Base-by-base conservation (phyloP, 129 eudicot genomes). In the Artemisia tridentata region DNA sequence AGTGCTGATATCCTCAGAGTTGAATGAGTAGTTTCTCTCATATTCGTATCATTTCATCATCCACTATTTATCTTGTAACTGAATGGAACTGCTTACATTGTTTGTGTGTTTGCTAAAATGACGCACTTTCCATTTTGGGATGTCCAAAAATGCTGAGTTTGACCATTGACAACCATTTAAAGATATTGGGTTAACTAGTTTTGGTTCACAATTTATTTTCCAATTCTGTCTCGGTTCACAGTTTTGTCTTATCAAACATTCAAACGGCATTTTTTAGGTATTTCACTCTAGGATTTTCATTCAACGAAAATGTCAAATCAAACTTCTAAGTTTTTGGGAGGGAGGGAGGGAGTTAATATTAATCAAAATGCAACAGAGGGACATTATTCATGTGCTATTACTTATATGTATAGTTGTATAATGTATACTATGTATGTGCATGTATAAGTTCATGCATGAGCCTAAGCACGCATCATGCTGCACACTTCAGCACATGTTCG, bases 401-500 rank as follows among this genome's bases (percentile, higher is more conserved):
- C 9, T 34, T 34, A 34, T 34, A 34, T 34, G 9, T 0, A 29
- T 29, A 34, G 9, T 34, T 34, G 7, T 34, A 34, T 4, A 31
- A 5, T 31, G 52, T 73, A n/a, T 50, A 73, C 20, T 12, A 14
- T 73, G 19, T 62, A 61, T 48, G 45, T 60, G 43, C 15, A 14
- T 60, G 65, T 25, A 25, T 38, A 25, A 25, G 13, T 57, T 41
- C 51, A 53, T 34, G 14, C 64, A 57, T 71, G 34, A 13, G 11
- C 65, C 56, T 57, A 46, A 38, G 29, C 53, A 63, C 41, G 29
- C 63, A 50, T 63, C 49, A 13, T 66, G 63, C 45, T 65, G 66
- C 47, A 64, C 54, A 65, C 55, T 48, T 45, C 54, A 45, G 1
- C 14, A 50, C 63, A 18, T 58, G 47, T 29, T 34, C 13, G 15